Base-by-base conservation (phyloP, 495 filamentous ascomycete species). In the Penicillium arizonense region DNA sequence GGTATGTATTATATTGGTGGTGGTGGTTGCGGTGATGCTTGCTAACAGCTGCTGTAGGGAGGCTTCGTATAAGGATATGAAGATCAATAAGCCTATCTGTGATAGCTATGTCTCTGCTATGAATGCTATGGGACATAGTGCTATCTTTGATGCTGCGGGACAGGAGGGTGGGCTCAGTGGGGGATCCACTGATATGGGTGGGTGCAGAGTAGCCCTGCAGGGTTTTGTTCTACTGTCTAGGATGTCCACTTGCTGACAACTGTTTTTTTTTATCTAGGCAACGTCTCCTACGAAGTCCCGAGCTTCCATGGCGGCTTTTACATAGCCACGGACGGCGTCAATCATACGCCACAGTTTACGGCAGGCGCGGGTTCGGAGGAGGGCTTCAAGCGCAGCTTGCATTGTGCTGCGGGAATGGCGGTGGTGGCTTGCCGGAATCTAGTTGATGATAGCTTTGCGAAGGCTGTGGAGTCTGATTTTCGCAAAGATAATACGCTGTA, bases 381-480 rank as follows among this genome's bases (percentile, higher is more conserved):
- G 28, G 64, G 75, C 0, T 76, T 77, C 43, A 48, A 67, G 32
- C 59, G 69, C 18, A 75, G 76, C 14, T 21, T 83, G 30, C 62
- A 73, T 53, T 81, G 78, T 44, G 81, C 75, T 5, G 76, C 73
- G 50, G 82, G 76, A n/a, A 82, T 83, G 80, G 79, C 82, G 1
- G 62, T 72, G 50, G 71, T 82, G 0, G 82, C 70, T 3, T 75
- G 75, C 59, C 74, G 62, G 43, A 65, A 81, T 2, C 52, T 84
- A 51, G 56, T 55, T 0, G 78, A 85, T 54, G 73, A 75, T 39
- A 64, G 30, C 18, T 75, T 82, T 56, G 75, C 77, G 2, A 63
- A 60, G 13, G 44, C 59, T 26, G 68, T 77, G 43, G 52, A 54
- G 44, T 47, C 35, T 10, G 75, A 81, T 12, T 80, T 78, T 44